These are phyloP conservation scores for Sophora flavescens DNA, from an alignment of 306 rosid species.

Conservation along the genomic window DNA sequence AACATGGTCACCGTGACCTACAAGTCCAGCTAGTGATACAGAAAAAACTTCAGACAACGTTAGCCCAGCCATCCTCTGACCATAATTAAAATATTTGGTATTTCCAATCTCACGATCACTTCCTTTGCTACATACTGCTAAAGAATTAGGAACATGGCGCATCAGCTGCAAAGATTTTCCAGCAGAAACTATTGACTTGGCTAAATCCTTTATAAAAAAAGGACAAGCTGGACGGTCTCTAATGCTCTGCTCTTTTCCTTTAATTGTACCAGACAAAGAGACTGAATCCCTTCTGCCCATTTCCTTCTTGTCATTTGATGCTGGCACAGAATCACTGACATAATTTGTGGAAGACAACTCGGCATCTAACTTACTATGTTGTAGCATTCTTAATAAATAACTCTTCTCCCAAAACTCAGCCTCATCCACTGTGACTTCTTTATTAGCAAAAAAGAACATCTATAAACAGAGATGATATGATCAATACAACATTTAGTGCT, in stretches of 20 bases:
- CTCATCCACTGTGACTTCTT: slow-evolving; percentile 74
- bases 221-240: slow-evolving; percentile 72
- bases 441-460: slow-evolving; percentile 88
- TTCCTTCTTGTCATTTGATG: slow-evolving; percentile 58
- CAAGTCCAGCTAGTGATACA: slow-evolving; percentile 82
- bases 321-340: slow-evolving; percentile 45
- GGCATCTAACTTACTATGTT: slow-evolving; percentile 53
- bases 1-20: slow-evolving; percentile 87
- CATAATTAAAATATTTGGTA: slow-evolving; percentile 49
- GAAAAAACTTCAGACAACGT: slow-evolving; percentile 86
- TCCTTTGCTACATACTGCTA: slow-evolving; percentile 55
- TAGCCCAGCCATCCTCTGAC: slow-evolving; percentile 68
- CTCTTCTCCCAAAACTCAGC: slow-evolving; percentile 98
- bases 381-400: slow-evolving; percentile 69
- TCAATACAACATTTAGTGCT: slow-evolving; percentile 36
- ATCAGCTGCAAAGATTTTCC: slow-evolving; percentile 96
- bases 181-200: slow-evolving; percentile 84
- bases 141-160: slow-evolving; percentile 66
- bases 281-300: slow-evolving; percentile 59
- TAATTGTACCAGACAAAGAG: slow-evolving; percentile 51
- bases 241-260: slow-evolving; percentile 64
- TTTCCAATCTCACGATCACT: slow-evolving; percentile 59
- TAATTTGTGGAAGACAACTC: slow-evolving; percentile 46
- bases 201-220: slow-evolving; percentile 76
- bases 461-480: slow-evolving; percentile 48